A percentile compares a stretch with the other conserved stretches of the same genome.
phyloP scores from a whole-genome alignment of 169 alveolate species.

The Condylostoma magnum region DNA sequence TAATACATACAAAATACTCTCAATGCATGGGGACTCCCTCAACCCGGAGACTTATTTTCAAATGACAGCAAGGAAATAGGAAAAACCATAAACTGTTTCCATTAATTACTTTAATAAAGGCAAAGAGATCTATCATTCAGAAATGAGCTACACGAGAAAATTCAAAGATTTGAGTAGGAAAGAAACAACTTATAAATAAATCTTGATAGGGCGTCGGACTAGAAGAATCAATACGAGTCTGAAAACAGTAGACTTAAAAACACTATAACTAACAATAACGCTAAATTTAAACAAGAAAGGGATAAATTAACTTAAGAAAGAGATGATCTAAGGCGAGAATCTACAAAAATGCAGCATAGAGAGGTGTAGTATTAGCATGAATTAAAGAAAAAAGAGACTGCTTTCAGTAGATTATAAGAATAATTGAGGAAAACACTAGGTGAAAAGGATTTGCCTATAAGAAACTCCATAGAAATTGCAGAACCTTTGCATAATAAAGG shows the following conservation, averaged over 20 bases:
- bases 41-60: constrained; percentile 12
- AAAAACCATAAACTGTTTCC: background rate
- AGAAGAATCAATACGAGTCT: background rate
- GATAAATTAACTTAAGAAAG: constrained; percentile 18
- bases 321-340: constrained; percentile 27
- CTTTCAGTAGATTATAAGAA: constrained; percentile 20
- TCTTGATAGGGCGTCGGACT: background rate
- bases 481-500: constrained; percentile 11
- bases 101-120: background rate
- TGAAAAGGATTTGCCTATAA: constrained; percentile 30
- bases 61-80: background rate
- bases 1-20: constrained; percentile 13
- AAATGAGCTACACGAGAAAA: constrained; percentile 9
- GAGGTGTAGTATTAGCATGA: constrained; percentile 26
- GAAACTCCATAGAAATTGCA: constrained; percentile 6
- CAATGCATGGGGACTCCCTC: constrained; percentile 15
- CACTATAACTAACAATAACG: background rate
- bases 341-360: background rate
- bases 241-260: constrained; percentile 16
- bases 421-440: constrained; percentile 17
- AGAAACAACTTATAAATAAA: background rate
- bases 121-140: constrained; percentile 9
- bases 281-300: constrained; percentile 21
- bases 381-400: constrained; percentile 28
- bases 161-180: background rate